Evolutionary conservation across 2,329 filamentous ascomycete genomes (phyloP), one percentile per base, ranked within the genome.

Genomic region (Xylaria sp.): DNA sequence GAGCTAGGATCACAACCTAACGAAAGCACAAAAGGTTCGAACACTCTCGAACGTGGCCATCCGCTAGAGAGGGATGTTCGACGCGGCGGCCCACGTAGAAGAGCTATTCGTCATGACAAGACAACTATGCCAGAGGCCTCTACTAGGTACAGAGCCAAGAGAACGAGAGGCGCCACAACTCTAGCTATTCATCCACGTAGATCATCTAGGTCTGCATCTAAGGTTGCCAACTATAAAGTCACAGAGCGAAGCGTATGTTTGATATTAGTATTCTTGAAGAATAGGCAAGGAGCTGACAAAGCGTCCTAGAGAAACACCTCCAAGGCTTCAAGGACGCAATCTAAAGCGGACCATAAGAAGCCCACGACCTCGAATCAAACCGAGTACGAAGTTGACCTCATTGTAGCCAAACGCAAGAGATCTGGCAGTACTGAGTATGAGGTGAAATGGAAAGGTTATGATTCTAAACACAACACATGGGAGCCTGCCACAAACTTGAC

Each of bases 401-500:
- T 88, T 37, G 60, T 86, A 12, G 80, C 81, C 21, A 79, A 79
- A 0, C 76, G 73, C 4, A 78, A 68, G 74, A 80, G 67, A 78
- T 81, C 69, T 75, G 69, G 73, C 8, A 61, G 10, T 0, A 53
- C 40, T 1, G 62, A 82, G 73, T 89, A 85, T 74, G 69, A 79
- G 3, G 81, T 89, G 62, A 87, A 88, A 75, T 89, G 87, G 87
- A 82, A 83, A 71, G 84, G 83, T 0, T 88, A 81, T 63, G 60
- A 79, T 0, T 69, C 72, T 0, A 76, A 78, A 21, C 74, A 84
- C 0, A 87, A 84, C 66, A 87, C 85, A 0, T 89, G 87, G 87
- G 86, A 88, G 78, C 84, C 84, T 1, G 82, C 79, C 73, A 74
- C 65, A 21, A 83, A 87, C 65, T 72, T 88, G 21, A 62, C 59